Conservation (phyloP, 352 stramenopile species). For the Pythium sukuiense region DNA sequence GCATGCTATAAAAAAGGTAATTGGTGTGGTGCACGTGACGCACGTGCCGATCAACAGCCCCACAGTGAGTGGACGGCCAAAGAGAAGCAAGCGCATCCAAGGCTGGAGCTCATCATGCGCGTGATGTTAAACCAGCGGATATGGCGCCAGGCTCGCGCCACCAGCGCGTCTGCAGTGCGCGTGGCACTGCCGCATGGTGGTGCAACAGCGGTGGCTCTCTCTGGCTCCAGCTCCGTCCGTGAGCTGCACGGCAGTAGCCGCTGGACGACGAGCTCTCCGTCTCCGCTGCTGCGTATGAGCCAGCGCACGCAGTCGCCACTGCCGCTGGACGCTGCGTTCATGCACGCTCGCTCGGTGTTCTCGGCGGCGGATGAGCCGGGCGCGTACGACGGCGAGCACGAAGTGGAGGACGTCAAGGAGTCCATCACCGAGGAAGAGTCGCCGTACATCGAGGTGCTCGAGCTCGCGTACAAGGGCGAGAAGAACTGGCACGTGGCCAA, state of each 20-base stretch:
- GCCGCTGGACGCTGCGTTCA: neutral
- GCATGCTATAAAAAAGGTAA: neutral
- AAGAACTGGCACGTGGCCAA: slow-evolving; percentile 42
- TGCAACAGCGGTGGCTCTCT: neutral
- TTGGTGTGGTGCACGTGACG: slow-evolving; percentile 8
- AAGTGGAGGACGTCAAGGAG: slow-evolving; percentile 2
- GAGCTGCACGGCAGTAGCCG: slow-evolving; percentile 13
- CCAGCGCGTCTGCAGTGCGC: neutral
- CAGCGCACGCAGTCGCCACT: slow-evolving; percentile 10
- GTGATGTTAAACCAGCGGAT: slow-evolving; percentile 29
- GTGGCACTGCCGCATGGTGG: neutral
- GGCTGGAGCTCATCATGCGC: slow-evolving; percentile 14
- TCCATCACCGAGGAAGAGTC: slow-evolving; percentile 23
- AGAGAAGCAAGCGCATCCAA: slow-evolving; percentile 2
- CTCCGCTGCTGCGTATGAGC: neutral
- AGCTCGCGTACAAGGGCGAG: slow-evolving; percentile 36
- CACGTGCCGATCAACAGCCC: neutral
- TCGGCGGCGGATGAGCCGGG: slow-evolving; percentile 18
- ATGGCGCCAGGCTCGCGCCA: slow-evolving; percentile 19
- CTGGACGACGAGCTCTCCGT: neutral
- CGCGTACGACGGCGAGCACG: slow-evolving; percentile 5
- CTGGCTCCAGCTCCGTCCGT: slow-evolving; percentile 3
- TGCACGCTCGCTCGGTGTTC: slow-evolving; percentile 18
- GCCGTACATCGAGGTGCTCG: slow-evolving; percentile 26
- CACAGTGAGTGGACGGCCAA: slow-evolving; percentile 18